Base-by-base conservation (phyloP, 75 land plant genomes). In the Selaginella moellendorffii region DNA sequence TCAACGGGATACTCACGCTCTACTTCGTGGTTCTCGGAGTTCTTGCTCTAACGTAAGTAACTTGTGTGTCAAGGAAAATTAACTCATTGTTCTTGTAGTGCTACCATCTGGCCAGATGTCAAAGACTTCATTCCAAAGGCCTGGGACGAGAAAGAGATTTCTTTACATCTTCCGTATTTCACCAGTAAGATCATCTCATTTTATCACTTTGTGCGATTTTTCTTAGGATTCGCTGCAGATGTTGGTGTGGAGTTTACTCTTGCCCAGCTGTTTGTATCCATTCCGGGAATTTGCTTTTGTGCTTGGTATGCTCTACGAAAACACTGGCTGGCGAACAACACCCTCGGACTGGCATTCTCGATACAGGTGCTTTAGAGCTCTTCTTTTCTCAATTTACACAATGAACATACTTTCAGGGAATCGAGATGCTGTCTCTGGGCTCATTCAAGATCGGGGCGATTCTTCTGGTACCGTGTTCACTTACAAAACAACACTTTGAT, bases 241-340 rank as follows among this genome's bases (percentile, higher is more conserved):
- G 14, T 36, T 36, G 46, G 46, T 36, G 46, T 89, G 67, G 96
- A 93, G 74, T 90, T 93, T 68, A 89, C 99, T 31, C 72, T 63
- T 58, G 82, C 91, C 22, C 90, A 90, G 70, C 26, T 95, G 56
- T 63, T 95, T 46, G 90, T 90, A 2, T 81, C 78, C 52, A 82
- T 95, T 42, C 99, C 97, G 2, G 91, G 97, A 52, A 83, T 87
- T 20, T 82, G 82, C 31, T 95, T 95, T 52, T 95, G 99, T 74
- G 71, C 76, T 24, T 95, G 97, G 99, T 95, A 95, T 81, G 99
- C 84, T 46, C 63, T 67, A 26, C 58, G 82, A 72, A 95, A 95
- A 67, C 99, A 95, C 76, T 95, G 96, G 96, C 66, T 95, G 24
- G 99, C 99, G 54, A 95, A 95, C 80, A 95, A 95, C 54, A 72